Conservation (phyloP, 805 yeast genomes). For the Ogataea pilisensis region DNA sequence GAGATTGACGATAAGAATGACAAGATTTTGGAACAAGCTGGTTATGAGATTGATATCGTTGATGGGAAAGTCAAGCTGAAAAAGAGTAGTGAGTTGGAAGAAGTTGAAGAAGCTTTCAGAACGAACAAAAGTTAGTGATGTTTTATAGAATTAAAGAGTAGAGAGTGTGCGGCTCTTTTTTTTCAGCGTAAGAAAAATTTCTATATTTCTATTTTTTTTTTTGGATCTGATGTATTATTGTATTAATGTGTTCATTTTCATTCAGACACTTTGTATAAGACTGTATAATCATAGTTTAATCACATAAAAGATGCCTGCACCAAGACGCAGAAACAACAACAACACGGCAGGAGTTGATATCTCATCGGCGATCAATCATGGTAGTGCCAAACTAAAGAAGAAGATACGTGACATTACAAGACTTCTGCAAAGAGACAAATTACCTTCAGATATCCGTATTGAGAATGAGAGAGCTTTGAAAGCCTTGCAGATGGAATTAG, state of each 20-base stretch:
- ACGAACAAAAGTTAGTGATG: too few relatives aligned
- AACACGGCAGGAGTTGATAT: constrained; percentile 20
- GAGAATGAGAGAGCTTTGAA: constrained; percentile 45
- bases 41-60: constrained; percentile 68
- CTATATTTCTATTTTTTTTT: too few relatives aligned
- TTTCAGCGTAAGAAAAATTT: too few relatives aligned
- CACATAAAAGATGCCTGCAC: constrained; percentile 3
- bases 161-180: not conserved
- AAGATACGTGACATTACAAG: constrained; percentile 85
- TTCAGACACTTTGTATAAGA: too few relatives aligned
- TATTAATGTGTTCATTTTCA: too few relatives aligned
- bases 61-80: constrained; percentile 67
- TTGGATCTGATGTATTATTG: too few relatives aligned
- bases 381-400: constrained; percentile 61
- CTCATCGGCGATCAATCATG: constrained; percentile 27
- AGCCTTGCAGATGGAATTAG: constrained; percentile 44
- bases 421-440: constrained; percentile 48
- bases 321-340: not conserved
- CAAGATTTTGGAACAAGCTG: constrained; percentile 49
- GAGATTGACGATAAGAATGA: constrained; percentile 56
- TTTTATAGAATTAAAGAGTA: too few relatives aligned
- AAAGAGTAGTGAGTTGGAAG: constrained; percentile 14
- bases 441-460: constrained; percentile 52
- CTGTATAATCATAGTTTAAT: too few relatives aligned
- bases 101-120: constrained; percentile 11